Conservation (phyloP, 2,329 filamentous ascomycete genomes). For the Huntiella bhutanensis region DNA sequence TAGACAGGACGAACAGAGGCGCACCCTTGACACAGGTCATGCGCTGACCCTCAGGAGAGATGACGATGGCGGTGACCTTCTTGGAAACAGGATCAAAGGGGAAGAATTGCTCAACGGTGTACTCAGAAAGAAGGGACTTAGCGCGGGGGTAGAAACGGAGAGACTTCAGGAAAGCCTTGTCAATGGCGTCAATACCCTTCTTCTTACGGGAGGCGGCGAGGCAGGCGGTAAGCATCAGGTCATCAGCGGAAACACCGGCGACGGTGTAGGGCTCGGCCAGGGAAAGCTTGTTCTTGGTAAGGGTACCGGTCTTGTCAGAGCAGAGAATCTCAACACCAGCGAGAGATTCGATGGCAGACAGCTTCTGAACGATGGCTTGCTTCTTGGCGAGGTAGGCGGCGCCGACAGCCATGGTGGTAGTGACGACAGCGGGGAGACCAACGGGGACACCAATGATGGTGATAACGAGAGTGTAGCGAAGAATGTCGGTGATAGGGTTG, state of each 20-base stretch:
- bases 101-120: slow-evolving; percentile 67
- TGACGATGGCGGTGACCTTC: slow-evolving; percentile 70
- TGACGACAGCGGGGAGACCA: slow-evolving; percentile 82
- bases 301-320: no score
- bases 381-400: no score
- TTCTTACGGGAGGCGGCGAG: no score
- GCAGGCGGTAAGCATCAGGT: slow-evolving; percentile 87
- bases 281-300: no score
- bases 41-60: slow-evolving; percentile 65
- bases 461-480: slow-evolving; percentile 71
- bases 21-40: slow-evolving; percentile 86
- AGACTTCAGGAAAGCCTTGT: slow-evolving; percentile 77
- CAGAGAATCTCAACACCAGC: no score
- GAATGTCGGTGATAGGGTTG: slow-evolving; percentile 58
- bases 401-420: slow-evolving; percentile 87
- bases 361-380: no score
- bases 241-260: slow-evolving; percentile 62
- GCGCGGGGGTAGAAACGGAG: slow-evolving; percentile 66
- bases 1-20: slow-evolving; percentile 71
- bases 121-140: slow-evolving; percentile 63
- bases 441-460: slow-evolving; percentile 86
- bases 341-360: no score
- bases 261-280: slow-evolving; percentile 72
- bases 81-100: no score
- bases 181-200: no score